phyloP scores from a whole-genome alignment of 1,139 yeast species.

The Hemisphaericaspora subhashii region DNA sequence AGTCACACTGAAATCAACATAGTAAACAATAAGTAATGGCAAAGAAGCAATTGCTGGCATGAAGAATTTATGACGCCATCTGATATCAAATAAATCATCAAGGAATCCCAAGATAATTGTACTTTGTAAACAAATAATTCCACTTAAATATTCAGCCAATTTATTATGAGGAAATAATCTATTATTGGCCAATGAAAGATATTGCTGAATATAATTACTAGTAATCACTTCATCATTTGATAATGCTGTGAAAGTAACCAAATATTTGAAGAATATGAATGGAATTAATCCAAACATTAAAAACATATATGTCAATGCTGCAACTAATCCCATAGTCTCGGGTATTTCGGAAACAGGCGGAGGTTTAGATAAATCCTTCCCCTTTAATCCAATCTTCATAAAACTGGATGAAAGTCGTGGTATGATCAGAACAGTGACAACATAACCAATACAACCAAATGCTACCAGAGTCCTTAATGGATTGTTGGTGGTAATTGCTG shows the following conservation, averaged over 20 bases:
- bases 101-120: conserved; percentile 86
- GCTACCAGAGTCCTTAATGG: conserved; percentile 58
- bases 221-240: conserved; percentile 37
- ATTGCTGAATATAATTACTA: conserved; percentile 37
- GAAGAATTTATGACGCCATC: conserved; percentile 97
- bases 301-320: conserved; percentile 78
- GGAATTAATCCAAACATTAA: conserved; percentile 86
- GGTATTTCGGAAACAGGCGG: conserved; percentile 65
- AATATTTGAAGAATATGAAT: conserved; percentile 78
- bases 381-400: conserved; percentile 74
- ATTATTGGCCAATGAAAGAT: conserved; percentile 29
- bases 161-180: conserved; percentile 78
- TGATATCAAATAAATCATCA: conserved; percentile 90
- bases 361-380: conserved; percentile 76
- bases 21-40: conserved; percentile 87
- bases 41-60: conserved; percentile 92
- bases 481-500: conserved; percentile 27
- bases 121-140: conserved; percentile 77
- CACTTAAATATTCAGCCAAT: conserved; percentile 82
- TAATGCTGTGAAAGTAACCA: conserved; percentile 51
- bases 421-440: conserved; percentile 56
- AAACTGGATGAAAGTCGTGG: conserved; percentile 70
- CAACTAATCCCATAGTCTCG: conserved; percentile 87
- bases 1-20: conserved; percentile 92
- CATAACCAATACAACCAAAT: conserved; percentile 66